Conservation (phyloP, 148 eudicot genomes). For the Heliosperma pusillum region DNA sequence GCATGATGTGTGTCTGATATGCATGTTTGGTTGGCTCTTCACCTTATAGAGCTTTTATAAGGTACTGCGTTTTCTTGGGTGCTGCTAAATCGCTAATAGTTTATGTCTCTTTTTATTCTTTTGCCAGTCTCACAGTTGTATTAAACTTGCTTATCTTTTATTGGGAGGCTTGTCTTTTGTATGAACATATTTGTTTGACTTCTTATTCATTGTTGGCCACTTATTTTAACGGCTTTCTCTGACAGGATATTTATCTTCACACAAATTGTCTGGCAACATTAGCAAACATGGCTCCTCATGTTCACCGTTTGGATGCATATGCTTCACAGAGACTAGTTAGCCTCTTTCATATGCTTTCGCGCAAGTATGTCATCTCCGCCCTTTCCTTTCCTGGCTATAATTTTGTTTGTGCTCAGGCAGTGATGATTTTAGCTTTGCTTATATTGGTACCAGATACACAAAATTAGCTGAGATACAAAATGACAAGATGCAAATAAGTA, state of each 20-base stretch:
- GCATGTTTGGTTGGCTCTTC: too few species aligned
- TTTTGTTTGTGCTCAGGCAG: neutral
- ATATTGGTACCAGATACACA: conserved; percentile 52
- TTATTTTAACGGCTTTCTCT: neutral
- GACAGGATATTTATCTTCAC: conserved; percentile 96
- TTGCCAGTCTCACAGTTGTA: neutral
- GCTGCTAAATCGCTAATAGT: neutral
- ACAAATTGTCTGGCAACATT: conserved; percentile 90
- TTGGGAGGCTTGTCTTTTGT: neutral
- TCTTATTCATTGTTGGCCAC: neutral
- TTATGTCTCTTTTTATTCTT: too few species aligned
- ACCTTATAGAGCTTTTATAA: neutral
- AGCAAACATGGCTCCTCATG: conserved; percentile 99
- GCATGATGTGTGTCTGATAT: too few species aligned
- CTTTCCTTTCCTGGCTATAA: neutral
- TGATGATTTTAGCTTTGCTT: conserved; percentile 1
- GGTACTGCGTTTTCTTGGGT: neutral
- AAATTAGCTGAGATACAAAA: conserved; percentile 77
- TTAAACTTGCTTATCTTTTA: neutral
- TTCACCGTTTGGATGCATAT: conserved; percentile 79
- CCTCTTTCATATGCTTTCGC: conserved; percentile 86
- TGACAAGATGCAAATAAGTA: conserved; percentile 42
- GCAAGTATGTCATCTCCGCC: conserved; percentile 57
- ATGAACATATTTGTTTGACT: neutral
- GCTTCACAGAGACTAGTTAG: conserved; percentile 92